Conservation (phyloP, 495 filamentous ascomycete species). For the Amphirosellinia nigrospora region DNA sequence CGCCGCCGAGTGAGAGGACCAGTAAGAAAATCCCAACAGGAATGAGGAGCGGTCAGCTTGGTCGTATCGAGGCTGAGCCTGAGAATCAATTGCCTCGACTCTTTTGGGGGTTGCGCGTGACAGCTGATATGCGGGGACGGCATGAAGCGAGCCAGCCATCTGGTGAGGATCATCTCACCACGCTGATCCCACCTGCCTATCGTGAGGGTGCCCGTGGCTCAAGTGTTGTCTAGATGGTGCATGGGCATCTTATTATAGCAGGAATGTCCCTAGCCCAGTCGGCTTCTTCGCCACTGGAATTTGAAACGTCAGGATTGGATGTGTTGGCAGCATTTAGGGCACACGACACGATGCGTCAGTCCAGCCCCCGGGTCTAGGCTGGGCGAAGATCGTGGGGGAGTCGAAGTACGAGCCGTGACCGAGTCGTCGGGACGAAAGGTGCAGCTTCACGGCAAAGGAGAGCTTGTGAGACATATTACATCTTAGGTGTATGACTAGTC, state of each 20-base stretch:
- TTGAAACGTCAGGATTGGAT: constrained; percentile 2
- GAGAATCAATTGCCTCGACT: constrained; percentile 7
- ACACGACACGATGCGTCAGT: neutral
- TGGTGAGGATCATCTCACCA: constrained; percentile 14
- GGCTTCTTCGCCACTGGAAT: neutral
- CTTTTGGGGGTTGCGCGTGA: constrained; percentile 25
- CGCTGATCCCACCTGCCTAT: constrained; percentile 18
- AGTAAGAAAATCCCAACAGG: neutral
- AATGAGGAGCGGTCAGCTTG: neutral
- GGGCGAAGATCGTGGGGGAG: neutral
- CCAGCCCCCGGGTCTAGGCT: constrained; percentile 8
- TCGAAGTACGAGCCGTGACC: constrained; percentile 21
- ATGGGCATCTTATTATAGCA: constrained; percentile 14
- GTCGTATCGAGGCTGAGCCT: constrained; percentile 23
- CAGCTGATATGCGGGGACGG: constrained; percentile 20
- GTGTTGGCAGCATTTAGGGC: constrained; percentile 1
- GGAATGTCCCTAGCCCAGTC: neutral
- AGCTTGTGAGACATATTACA: constrained; percentile 5
- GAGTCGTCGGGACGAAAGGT: constrained; percentile 18
- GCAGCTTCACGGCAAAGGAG: constrained; percentile 12
- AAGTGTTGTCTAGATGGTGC: neutral
- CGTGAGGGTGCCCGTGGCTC: constrained; percentile 1
- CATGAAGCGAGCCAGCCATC: constrained; percentile 20
- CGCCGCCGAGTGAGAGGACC: neutral
- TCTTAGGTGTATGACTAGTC: constrained; percentile 4